Percentiles rank a stretch among this genome's conserved stretches.
Conservation (phyloP, 352 stramenopile genomes). For the Phytophthora fragariae region DNA sequence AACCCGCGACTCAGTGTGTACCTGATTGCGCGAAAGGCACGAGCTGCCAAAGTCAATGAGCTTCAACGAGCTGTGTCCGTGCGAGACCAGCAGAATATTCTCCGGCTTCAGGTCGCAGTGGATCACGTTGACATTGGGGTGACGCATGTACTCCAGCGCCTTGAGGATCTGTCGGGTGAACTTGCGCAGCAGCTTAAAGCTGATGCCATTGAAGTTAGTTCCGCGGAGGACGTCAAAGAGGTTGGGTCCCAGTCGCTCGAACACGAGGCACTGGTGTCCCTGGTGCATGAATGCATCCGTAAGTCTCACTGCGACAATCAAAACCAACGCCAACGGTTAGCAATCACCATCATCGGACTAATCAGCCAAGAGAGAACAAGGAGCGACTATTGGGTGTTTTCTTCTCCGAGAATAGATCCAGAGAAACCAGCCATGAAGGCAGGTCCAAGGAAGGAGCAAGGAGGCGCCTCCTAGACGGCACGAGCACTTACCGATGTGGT, state of each 20-base stretch:
- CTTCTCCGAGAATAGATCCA: slow-evolving; percentile 30
- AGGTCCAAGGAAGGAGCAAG: neutral
- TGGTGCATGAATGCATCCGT: slow-evolving; percentile 96
- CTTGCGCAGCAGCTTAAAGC: slow-evolving; percentile 95
- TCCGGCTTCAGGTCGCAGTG: slow-evolving; percentile 99
- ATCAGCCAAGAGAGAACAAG: slow-evolving; percentile 5
- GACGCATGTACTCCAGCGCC: slow-evolving; percentile 84
- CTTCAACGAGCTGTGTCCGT: slow-evolving; percentile 97
- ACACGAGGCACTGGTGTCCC: slow-evolving; percentile 98
- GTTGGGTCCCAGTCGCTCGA: slow-evolving; percentile 96
- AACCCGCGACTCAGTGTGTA: slow-evolving; percentile 20
- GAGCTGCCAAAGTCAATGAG: slow-evolving; percentile 99
- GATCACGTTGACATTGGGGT: slow-evolving; percentile 96
- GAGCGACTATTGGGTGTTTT: slow-evolving; percentile 19
- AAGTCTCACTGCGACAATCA: slow-evolving; percentile 83
- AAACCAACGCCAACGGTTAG: slow-evolving; percentile 25
- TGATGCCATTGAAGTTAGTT: slow-evolving; percentile 92
- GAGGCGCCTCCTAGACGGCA: neutral
- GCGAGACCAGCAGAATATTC: slow-evolving; percentile 97
- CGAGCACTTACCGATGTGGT: slow-evolving; percentile 90
- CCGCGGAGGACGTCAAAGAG: slow-evolving; percentile 97
- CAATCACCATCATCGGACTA: slow-evolving; percentile 6
- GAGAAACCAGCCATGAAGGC: slow-evolving; percentile 19
- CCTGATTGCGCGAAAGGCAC: slow-evolving; percentile 93
- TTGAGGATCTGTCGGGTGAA: slow-evolving; percentile 96